Percentiles rank a stretch among this genome's conserved stretches.
Evolutionary conservation across 768 basidiomycete species (phyloP).

Genomic region (Suillus weaverae): DNA sequence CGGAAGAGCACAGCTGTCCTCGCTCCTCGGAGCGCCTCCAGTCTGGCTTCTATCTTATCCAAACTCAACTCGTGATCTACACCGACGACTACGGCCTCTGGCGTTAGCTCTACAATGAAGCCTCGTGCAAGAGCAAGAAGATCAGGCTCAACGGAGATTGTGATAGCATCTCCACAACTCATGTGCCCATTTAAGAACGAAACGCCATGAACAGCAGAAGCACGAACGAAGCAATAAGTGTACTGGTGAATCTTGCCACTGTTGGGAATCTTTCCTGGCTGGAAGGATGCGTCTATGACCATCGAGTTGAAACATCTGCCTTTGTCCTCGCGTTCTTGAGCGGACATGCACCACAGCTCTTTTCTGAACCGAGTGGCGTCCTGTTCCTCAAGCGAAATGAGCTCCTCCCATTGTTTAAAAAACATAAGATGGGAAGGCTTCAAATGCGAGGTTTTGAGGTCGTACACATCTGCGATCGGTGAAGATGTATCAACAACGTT

Average conservation of each 20-base stretch:
- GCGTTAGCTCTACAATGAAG: constrained; percentile 72
- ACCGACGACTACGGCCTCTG: constrained; percentile 67
- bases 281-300: constrained; percentile 56
- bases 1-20: constrained; percentile 53
- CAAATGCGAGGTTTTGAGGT: constrained; percentile 79
- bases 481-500: constrained; percentile 51
- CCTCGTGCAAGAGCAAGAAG: constrained; percentile 85
- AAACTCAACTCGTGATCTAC: constrained; percentile 77
- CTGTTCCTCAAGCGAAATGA: constrained; percentile 85
- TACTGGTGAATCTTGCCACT: constrained; percentile 71
- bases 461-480: constrained; percentile 67
- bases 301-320: constrained; percentile 87
- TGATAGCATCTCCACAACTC: constrained; percentile 76
- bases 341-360: constrained; percentile 92
- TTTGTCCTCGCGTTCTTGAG: constrained; percentile 70
- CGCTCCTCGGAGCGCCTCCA: constrained; percentile 25
- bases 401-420: constrained; percentile 88
- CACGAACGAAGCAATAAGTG: constrained; percentile 70
- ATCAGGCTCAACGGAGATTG: constrained; percentile 83
- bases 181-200: constrained; percentile 79
- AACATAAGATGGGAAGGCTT: constrained; percentile 66
- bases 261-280: constrained; percentile 17
- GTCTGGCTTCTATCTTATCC: constrained; percentile 44
- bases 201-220: constrained; percentile 18
- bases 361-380: constrained; percentile 82